Evolutionary conservation across 129 eudicot species (phyloP).

Genomic region (Chrysanthemum lavandulifolium): DNA sequence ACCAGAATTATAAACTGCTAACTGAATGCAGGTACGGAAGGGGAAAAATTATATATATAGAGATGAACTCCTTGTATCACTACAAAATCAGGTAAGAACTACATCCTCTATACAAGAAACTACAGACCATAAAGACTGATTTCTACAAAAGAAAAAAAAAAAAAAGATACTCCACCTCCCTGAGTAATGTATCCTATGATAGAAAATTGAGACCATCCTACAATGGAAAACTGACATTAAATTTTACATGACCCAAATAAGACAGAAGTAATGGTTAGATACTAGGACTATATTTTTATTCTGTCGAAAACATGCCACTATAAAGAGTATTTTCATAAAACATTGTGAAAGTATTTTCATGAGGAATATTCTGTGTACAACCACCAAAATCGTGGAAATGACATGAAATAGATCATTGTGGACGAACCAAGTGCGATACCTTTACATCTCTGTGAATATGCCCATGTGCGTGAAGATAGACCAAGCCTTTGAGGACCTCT

Average conservation of each 20-base stretch:
- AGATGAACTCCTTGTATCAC: too few relatives aligned
- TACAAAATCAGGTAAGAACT: too few relatives aligned
- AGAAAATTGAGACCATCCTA: neutral
- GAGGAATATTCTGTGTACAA: neutral
- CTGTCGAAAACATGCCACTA: neutral
- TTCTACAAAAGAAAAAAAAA: too few relatives aligned
- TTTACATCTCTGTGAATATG: slow-evolving; percentile 97
- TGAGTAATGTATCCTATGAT: too few relatives aligned
- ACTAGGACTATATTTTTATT: neutral
- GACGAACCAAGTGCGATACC: slow-evolving; percentile 44
- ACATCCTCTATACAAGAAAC: too few relatives aligned
- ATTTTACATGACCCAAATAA: neutral
- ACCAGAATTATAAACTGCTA: slow-evolving; percentile 11
- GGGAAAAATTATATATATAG: neutral
- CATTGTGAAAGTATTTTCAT: slow-evolving; percentile 1
- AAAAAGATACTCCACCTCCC: too few relatives aligned
- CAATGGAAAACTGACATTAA: neutral
- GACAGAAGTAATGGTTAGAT: neutral
- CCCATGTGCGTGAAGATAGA: slow-evolving; percentile 89
- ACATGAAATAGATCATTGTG: slow-evolving; percentile 6
- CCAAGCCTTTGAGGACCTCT: slow-evolving; percentile 92
- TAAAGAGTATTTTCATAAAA: neutral
- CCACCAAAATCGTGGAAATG: neutral
- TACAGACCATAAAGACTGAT: too few relatives aligned
- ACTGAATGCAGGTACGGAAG: neutral